Conservation (phyloP, 306 rosid species). For the Gleditsia sinensis region DNA sequence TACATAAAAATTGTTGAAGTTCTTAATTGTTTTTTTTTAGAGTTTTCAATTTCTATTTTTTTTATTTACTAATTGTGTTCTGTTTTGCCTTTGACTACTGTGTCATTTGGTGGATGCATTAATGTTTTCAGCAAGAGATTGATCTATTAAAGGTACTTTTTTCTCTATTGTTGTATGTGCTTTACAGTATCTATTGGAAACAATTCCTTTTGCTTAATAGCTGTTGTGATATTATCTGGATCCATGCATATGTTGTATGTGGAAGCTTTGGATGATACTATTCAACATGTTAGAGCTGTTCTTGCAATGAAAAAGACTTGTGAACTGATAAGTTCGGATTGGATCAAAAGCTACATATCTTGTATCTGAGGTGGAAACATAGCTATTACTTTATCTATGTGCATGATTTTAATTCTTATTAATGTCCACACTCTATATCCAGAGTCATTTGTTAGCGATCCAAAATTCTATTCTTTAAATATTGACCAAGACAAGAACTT, state of each 20-base stretch:
- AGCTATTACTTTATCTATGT: conserved; percentile 2
- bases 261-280: conserved; percentile 25
- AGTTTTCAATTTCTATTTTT: background rate
- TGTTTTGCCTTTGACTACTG: conserved; percentile 40
- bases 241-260: conserved; percentile 3
- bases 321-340: conserved; percentile 17
- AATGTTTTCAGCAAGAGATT: conserved; percentile 87
- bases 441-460: background rate
- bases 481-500: background rate
- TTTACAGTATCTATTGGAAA: conserved; percentile 6
- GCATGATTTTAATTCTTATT: background rate
- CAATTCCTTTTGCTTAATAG: conserved; percentile 29
- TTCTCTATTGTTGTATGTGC: conserved; percentile 25
- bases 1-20: background rate
- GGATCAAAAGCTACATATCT: conserved; percentile 3
- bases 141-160: conserved; percentile 86
- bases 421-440: background rate
- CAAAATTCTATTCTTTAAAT: background rate
- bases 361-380: conserved; percentile 18
- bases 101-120: conserved; percentile 42
- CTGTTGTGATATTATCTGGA: conserved; percentile 2
- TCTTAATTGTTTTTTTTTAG: background rate
- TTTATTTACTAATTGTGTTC: conserved; percentile 14
- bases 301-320: conserved; percentile 19
- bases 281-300: conserved; percentile 10